phyloP scores from a whole-genome alignment of 441 rosid species.

The Arabidopsis hybrid region DNA sequence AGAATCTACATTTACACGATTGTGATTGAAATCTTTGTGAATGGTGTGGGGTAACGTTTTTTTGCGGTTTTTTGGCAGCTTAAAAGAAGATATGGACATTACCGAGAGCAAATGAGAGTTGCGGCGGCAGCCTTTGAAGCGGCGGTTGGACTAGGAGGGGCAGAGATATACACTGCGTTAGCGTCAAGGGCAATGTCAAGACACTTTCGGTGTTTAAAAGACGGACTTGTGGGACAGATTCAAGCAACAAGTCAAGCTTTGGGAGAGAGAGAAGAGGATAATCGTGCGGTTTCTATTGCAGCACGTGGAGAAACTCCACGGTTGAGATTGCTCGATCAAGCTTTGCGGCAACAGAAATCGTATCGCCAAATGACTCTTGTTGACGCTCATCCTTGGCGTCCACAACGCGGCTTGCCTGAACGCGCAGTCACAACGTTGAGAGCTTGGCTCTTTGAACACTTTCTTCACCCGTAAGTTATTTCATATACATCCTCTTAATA shows the following conservation, averaged over 20 bases:
- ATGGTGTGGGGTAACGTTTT: conserved; percentile 20
- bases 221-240: conserved; percentile 80
- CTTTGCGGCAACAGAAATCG: conserved; percentile 82
- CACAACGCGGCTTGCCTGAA: conserved; percentile 97
- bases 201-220: conserved; percentile 90
- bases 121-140: conserved; percentile 81
- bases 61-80: conserved; percentile 51
- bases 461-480: conserved; percentile 89
- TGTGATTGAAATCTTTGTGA: conserved; percentile 14
- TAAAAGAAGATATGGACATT: conserved; percentile 87
- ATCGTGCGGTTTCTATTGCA: conserved; percentile 62
- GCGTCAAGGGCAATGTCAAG: conserved; percentile 99
- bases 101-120: conserved; percentile 92
- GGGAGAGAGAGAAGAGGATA: conserved; percentile 87
- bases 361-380: conserved; percentile 92
- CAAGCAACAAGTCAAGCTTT: conserved; percentile 81
- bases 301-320: conserved; percentile 91
- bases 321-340: conserved; percentile 77
- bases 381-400: conserved; percentile 97
- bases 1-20: conserved; percentile 28
- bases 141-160: conserved; percentile 81
- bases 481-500: conserved; percentile 10
- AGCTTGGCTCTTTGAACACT: conserved; percentile 98
- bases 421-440: conserved; percentile 93
- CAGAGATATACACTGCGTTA: conserved; percentile 78